Evolutionary conservation across 352 stramenopile genomes (phyloP), one percentile per base, ranked within the genome.

Genomic region (Globisporangium canariense): DNA sequence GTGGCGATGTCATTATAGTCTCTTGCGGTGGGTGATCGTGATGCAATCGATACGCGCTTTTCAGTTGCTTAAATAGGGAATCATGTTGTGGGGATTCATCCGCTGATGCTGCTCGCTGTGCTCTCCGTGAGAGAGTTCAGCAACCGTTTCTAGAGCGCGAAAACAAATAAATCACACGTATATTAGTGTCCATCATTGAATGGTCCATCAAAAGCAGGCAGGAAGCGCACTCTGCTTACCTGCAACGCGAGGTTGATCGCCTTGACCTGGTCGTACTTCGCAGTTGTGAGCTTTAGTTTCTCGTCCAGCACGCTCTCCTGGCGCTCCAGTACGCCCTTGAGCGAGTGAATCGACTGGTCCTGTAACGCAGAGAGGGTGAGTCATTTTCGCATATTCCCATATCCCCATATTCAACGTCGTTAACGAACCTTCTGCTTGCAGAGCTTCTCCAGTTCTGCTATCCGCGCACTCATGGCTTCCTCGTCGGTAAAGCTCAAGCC

Each of bases 211-310:
- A 0, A 51, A 62, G 9, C 14, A 52, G 38, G 10, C 22, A 47
- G 20, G 41, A n/a, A n/a, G 7, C 11, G 20, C 1, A 16, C 6
- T 10, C 8, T 25, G 14, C 38, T 13, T 70, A 91, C 84, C 77
- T 93, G 86, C 25, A 94, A 68, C 3, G 82, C 77, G 59, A 93
- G 65, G 62, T 91, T 94, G 60, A 94, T 91, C 36, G 75, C 71
- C 65, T 93, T 93, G 20, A 89, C 78, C 64, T 94, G 81, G 43
- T 84, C 76, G 63, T 94, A 94, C 57, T 93, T 94, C 45, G 73
- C 70, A 36, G 74, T 85, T 22, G 82, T 65, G 34, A 89, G 67
- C 67, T 85, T 88, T 18, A 90, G 59, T 53, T 91, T 94, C 28
- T 88, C 81, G 22, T 91, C 82, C 10, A 87, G 83, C 4, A 83